A percentile compares a stretch with the other conserved stretches of the same genome.
Evolutionary conservation across 2,329 filamentous ascomycete species (phyloP).

Genomic region (Fusarium gaditjirri): DNA sequence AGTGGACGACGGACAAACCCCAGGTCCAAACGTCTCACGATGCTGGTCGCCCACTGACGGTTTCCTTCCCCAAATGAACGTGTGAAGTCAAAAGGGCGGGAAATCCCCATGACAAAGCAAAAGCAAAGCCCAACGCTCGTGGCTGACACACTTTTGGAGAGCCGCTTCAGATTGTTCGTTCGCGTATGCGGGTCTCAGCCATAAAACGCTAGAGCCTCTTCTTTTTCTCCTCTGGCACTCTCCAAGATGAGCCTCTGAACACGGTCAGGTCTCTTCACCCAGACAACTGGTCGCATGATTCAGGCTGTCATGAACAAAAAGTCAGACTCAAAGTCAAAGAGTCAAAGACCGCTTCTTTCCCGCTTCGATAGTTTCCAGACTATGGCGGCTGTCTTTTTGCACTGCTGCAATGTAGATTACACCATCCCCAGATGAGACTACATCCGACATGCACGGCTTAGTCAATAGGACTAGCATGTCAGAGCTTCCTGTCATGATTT

Average conservation of each 20-base stretch:
- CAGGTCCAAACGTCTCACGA: constrained; percentile 36
- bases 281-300: constrained; percentile 12
- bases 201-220: neutral
- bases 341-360: constrained; percentile 26
- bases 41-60: constrained; percentile 6
- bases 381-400: constrained; percentile 29
- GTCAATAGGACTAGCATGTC: constrained; percentile 22
- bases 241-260: constrained; percentile 28
- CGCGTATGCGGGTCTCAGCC: constrained; percentile 12
- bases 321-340: neutral
- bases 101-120: constrained; percentile 7
- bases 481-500: constrained; percentile 29
- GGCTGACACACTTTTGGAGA: constrained; percentile 30
- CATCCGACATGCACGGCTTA: constrained; percentile 23
- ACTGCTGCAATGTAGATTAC: constrained; percentile 12
- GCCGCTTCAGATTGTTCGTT: constrained; percentile 21
- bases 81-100: neutral
- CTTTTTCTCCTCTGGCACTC: neutral
- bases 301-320: neutral
- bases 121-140: constrained; percentile 29
- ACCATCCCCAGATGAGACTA: constrained; percentile 30
- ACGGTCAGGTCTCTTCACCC: constrained; percentile 1
- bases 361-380: constrained; percentile 20
- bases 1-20: constrained; percentile 3
- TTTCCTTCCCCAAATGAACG: neutral